Conservation (phyloP, 306 rosid genomes). For the Cotoneaster glaucophyllus region DNA sequence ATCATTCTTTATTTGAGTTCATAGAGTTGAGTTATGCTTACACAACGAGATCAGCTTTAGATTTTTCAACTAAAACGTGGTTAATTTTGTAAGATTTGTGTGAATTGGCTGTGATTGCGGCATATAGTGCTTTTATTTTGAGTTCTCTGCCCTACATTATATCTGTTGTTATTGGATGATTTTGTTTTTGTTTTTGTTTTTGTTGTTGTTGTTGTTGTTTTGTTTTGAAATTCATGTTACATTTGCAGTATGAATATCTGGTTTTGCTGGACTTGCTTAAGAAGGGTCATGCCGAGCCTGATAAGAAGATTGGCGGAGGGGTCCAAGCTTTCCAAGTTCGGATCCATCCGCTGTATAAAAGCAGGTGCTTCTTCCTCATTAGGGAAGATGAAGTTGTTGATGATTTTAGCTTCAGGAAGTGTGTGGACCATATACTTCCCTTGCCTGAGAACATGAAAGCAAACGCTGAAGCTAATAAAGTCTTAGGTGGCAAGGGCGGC, state of each 20-base stretch:
- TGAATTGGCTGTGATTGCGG: not conserved
- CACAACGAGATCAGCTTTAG: not conserved
- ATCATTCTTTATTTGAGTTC: no score
- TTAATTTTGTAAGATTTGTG: not conserved
- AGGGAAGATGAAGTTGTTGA: constrained; percentile 57
- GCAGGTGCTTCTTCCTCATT: constrained; percentile 74
- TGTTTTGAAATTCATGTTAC: constrained; percentile 11
- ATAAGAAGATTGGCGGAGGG: constrained; percentile 52
- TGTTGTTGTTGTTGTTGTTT: no score
- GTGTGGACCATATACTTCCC: constrained; percentile 70
- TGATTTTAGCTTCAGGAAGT: constrained; percentile 90
- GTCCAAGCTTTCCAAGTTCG: constrained; percentile 56
- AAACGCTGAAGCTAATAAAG: constrained; percentile 41
- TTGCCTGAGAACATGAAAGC: constrained; percentile 69
- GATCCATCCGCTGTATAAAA: constrained; percentile 64
- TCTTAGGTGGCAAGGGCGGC: constrained; percentile 43
- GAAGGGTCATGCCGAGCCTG: constrained; percentile 65
- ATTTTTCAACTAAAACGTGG: not conserved
- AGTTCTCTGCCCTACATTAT: not conserved
- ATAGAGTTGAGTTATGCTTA: not conserved
- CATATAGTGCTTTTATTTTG: not conserved
- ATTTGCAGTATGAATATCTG: constrained; percentile 61
- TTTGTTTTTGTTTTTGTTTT: not conserved
- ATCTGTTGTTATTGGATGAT: not conserved
- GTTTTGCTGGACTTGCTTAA: constrained; percentile 64